A percentile compares a stretch with the other conserved stretches of the same genome.
phyloP scores from a whole-genome alignment of 1,284 basidiomycete species.

The Phaffia rhodozyma region DNA sequence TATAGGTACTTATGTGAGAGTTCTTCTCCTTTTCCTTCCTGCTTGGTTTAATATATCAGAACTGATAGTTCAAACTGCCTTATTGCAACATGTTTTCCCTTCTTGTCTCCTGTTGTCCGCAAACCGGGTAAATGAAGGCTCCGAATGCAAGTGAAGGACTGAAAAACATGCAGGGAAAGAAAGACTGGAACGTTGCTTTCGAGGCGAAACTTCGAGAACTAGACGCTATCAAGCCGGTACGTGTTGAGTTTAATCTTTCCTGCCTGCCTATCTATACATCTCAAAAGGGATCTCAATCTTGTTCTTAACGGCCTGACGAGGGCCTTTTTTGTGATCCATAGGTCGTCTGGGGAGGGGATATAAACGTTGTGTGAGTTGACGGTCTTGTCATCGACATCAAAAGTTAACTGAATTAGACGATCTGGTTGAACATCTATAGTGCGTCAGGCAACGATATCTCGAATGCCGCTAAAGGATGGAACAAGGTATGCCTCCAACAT shows the following conservation, averaged over 20 bases:
- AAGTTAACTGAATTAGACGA: too few species aligned
- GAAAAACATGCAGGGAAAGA: slow-evolving; percentile 15
- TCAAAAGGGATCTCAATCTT: neutral
- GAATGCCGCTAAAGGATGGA: slow-evolving; percentile 4
- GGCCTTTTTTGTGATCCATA: slow-evolving; percentile 8
- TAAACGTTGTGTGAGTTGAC: slow-evolving; percentile 11
- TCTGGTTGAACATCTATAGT: neutral
- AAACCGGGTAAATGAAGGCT: neutral
- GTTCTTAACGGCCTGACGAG: neutral
- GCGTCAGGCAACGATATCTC: slow-evolving; percentile 9
- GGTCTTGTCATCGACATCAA: too few species aligned
- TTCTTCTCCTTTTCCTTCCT: neutral
- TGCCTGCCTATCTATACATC: neutral
- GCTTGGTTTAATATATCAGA: neutral
- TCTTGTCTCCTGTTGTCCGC: too few species aligned
- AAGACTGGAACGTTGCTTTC: slow-evolving; percentile 13
- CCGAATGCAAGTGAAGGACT: slow-evolving; percentile 15
- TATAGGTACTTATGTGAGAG: slow-evolving; percentile 13
- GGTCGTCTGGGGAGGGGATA: slow-evolving; percentile 17
- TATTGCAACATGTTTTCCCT: too few species aligned
- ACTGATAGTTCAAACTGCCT: too few species aligned
- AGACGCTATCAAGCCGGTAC: neutral
- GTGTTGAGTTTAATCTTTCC: too few species aligned
- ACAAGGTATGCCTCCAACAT: slow-evolving; percentile 2
- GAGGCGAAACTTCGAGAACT: neutral